Evolutionary conservation across 129 eudicot species (phyloP).

Genomic region (Helianthus tuberosus): DNA sequence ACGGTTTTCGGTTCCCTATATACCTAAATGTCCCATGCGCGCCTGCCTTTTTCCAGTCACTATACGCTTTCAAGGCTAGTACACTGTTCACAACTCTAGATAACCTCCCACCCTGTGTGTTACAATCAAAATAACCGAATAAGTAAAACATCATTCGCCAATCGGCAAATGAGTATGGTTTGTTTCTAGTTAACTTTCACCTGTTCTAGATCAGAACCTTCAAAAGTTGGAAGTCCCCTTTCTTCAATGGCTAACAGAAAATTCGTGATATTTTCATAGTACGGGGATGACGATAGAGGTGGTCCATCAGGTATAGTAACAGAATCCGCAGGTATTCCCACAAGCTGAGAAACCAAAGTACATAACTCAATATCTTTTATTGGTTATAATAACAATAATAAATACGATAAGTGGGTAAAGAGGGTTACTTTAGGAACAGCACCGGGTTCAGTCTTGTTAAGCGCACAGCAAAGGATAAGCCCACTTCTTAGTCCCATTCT

Average conservation of each 20-base stretch:
- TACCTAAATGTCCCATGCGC: slow-evolving; percentile 54
- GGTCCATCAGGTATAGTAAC: slow-evolving; percentile 77
- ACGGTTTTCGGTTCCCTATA: slow-evolving; percentile 55
- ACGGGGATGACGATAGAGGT: slow-evolving; percentile 71
- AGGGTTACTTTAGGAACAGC: slow-evolving; percentile 67
- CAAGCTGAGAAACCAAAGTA: slow-evolving; percentile 46
- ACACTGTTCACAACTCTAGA: slow-evolving; percentile 77
- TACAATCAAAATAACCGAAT: slow-evolving; percentile 7
- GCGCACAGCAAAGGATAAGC: slow-evolving; percentile 72
- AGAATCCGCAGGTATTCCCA: slow-evolving; percentile 64
- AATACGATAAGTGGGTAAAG: background rate
- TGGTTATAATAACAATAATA: background rate
- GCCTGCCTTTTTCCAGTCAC: slow-evolving; percentile 77
- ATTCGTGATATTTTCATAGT: slow-evolving; percentile 77
- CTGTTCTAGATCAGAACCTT: slow-evolving; percentile 85
- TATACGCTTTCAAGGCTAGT: slow-evolving; percentile 69
- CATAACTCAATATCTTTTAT: background rate
- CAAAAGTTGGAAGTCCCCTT: slow-evolving; percentile 80
- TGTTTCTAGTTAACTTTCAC: slow-evolving; percentile 33
- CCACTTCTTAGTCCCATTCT: slow-evolving; percentile 87
- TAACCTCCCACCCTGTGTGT: slow-evolving; percentile 69
- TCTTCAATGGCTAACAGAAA: slow-evolving; percentile 67
- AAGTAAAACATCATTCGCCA: background rate
- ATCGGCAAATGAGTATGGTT: background rate
- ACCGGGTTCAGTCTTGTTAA: slow-evolving; percentile 76